Base-by-base conservation (phyloP, 768 basidiomycete genomes). In the Pisolithus microcarpus region DNA sequence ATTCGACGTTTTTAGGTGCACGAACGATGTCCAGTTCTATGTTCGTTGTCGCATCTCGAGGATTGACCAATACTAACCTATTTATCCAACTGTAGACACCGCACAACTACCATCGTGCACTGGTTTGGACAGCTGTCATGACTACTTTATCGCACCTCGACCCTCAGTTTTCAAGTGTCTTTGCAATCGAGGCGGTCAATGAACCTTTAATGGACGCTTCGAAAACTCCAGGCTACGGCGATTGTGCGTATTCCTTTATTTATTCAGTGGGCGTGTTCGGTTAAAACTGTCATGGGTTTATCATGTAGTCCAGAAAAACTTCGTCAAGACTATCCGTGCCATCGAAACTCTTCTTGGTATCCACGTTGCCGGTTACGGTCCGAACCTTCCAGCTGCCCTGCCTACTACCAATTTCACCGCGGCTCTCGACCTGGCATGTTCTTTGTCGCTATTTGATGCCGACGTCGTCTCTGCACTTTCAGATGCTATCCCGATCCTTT, bases 51-150 rank as follows among this genome's bases (percentile, higher is more conserved):
- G 2, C 30, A 21, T 16, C 18, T n/a, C 24, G 13, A 24, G 15
- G 5, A 44, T 7, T 5, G 23, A 1, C 1, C n/a, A 26, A 46
- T 49, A 51, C 56, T 43, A 19, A 50, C 39, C 1, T 43, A 38
- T 53, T 21, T 36, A 16, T 38, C 34, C 10, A 59, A 21, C 13
- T n/a, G 26, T 16, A 86, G 87, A 89, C 83, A 2, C 69, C 71
- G 4, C 70, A 77, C 48, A 91, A 91, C 62, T 91, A 87, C 55
- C 77, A 80, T 52, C 82, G 88, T 6, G 88, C 88, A 7, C 70
- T 91, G 43, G 68, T 83, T n/a, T 91, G 88, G 88, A 80, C 86
- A 0, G 81, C 81, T 11, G 84, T 90, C 18, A 89, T 90, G 82
- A 84, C 88, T 1, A 66, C 76, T 9, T 69, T 91, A 4, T 69